Evolutionary conservation across 257 asterid genomes (phyloP).

Genomic region (Ophiorrhiza pumila): DNA sequence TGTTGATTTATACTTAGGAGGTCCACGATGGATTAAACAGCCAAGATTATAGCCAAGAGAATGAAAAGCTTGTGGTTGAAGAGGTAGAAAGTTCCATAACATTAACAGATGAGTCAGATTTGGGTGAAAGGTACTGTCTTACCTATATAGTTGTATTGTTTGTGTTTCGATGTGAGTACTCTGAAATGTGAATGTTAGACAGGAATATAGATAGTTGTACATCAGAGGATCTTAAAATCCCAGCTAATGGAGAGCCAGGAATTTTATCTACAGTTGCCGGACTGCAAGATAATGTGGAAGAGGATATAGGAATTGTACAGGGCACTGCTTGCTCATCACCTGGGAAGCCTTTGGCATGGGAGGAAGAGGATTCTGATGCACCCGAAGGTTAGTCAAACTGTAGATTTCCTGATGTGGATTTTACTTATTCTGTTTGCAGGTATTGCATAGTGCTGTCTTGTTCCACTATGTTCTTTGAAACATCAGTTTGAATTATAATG

Average conservation of each 20-base stretch:
- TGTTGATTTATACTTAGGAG: conserved; percentile 41
- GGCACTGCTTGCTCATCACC: conserved; percentile 45
- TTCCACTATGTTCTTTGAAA: neutral
- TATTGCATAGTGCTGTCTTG: neutral
- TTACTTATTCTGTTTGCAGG: neutral
- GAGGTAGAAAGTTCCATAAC: conserved; percentile 43
- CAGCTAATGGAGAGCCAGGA: conserved; percentile 41
- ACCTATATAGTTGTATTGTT: neutral
- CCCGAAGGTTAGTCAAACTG: conserved; percentile 65
- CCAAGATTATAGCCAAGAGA: conserved; percentile 59
- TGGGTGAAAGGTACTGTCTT: conserved; percentile 51
- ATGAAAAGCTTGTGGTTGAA: conserved; percentile 42
- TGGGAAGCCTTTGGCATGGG: conserved; percentile 46
- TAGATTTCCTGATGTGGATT: neutral
- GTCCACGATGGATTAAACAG: conserved; percentile 31
- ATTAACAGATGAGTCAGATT: conserved; percentile 38
- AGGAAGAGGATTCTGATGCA: conserved; percentile 64
- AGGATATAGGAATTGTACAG: conserved; percentile 40
- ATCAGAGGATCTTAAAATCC: conserved; percentile 42
- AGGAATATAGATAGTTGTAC: conserved; percentile 45
- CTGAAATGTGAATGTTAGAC: conserved; percentile 32
- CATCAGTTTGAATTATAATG: neutral
- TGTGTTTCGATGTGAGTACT: neutral
- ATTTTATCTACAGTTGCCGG: conserved; percentile 37
- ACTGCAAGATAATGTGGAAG: conserved; percentile 42